Evolutionary conservation across 176 grass and related monocot genomes (phyloP).

Genomic region (Oryza coarctata): DNA sequence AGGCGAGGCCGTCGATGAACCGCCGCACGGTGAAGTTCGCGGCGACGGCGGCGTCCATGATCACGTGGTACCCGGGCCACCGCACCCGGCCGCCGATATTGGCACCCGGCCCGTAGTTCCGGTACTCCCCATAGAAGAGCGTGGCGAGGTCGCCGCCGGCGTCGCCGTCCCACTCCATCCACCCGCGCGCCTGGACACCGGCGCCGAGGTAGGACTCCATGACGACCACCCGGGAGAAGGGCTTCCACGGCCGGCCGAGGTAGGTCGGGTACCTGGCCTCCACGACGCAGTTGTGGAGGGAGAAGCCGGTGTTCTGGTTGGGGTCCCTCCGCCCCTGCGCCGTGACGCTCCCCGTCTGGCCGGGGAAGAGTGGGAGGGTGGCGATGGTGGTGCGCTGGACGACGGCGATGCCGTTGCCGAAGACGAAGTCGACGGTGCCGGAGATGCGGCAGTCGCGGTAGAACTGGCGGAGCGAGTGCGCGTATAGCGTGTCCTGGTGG

Average conservation of each 20-base stretch:
- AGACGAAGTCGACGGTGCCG: conserved; percentile 87
- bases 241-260: conserved; percentile 83
- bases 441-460: conserved; percentile 70
- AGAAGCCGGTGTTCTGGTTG: conserved; percentile 73
- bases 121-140: conserved; percentile 78
- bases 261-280: conserved; percentile 57
- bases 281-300: conserved; percentile 60
- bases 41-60: conserved; percentile 63
- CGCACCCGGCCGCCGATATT: conserved; percentile 45
- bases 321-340: conserved; percentile 67
- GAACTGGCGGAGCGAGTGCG: conserved; percentile 88
- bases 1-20: conserved; percentile 77
- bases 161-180: conserved; percentile 66
- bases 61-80: conserved; percentile 84
- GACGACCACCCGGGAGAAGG: conserved; percentile 69
- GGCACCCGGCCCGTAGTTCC: conserved; percentile 66
- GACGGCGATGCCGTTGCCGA: conserved; percentile 70
- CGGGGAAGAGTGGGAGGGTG: conserved; percentile 33
- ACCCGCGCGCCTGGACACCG: conserved; percentile 53
- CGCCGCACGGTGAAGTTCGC: conserved; percentile 62
- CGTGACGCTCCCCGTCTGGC: conserved; percentile 61
- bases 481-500: conserved; percentile 90
- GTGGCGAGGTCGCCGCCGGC: conserved; percentile 38
- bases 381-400: conserved; percentile 57
- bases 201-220: conserved; percentile 80